A percentile compares a stretch with the other conserved stretches of the same genome.
phyloP scores from a whole-genome alignment of 129 eudicot species.

The carrot (Daucus carota) region DH1_v3.0 NC_030384.2:14538501-14539000 shows the following conservation, averaged over 20 bases:
- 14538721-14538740: not conserved
- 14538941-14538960: not conserved
- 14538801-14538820: slow-evolving; percentile 1
- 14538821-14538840: not conserved
- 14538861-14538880: not conserved
- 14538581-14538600: not conserved
- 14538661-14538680: no score
- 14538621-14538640: not conserved
- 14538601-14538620: not conserved
- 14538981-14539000: not conserved
- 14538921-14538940: not conserved
- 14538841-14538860: not conserved
- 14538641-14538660: slow-evolving; percentile 6
- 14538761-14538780: not conserved
- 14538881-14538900: not conserved
- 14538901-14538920: not conserved
- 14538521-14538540: not conserved
- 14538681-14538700: no score
- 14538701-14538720: not conserved
- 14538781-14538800: not conserved
- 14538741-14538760: not conserved
- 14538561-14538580: not conserved
- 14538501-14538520: not conserved
- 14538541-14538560: not conserved
- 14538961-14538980: not conserved